Evolutionary conservation across 148 eudicot species (phyloP), one percentile per base, ranked within the genome.

Genomic region (Rheum nobile): DNA sequence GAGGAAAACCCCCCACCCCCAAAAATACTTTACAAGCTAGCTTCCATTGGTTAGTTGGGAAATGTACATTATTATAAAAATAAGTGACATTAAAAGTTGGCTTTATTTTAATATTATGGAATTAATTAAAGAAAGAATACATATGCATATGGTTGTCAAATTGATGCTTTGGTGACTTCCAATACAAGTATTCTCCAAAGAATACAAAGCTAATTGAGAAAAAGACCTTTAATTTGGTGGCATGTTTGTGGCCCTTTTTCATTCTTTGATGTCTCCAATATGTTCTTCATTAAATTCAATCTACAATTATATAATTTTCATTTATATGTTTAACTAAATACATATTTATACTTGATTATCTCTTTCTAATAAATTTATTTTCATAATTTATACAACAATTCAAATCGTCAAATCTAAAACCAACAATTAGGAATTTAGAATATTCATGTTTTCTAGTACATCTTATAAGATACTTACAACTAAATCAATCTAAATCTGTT

Each of bases 161-260:
- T 65, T 65, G 70, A 65, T 65, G 21, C 70, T 65, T 65, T 63
- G 69, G 69, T 63, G 69, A 63, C 69, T 65, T 65, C 70, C 70
- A 65, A 65, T 65, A 65, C 70, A 65, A 65, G 70, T 59, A 59
- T 65, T 65, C 70, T 65, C 70, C 70, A 65, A 65, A 65, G 70
- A 65, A 65, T 65, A 65, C 70, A 65, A 65, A 32, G 34, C 34
- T 65, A 16, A 35, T 65, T 65, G 41, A 32, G 41, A 65, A 65
- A 57, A 31, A 65, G 38, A 65, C 41, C 70, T 65, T 65, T 65
- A 65, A 13, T 63, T 65, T 65, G 39, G 70, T 65, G 70, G 39
- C 41, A 65, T 65, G 41, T 65, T 65, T 65, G 16, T 65, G 65
- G 70, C 39, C 41, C 67, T 59, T 32, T 65, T 65, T 32, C 39